Base-by-base conservation (phyloP, 768 basidiomycete genomes). In the Pisolithus microcarpus region DNA sequence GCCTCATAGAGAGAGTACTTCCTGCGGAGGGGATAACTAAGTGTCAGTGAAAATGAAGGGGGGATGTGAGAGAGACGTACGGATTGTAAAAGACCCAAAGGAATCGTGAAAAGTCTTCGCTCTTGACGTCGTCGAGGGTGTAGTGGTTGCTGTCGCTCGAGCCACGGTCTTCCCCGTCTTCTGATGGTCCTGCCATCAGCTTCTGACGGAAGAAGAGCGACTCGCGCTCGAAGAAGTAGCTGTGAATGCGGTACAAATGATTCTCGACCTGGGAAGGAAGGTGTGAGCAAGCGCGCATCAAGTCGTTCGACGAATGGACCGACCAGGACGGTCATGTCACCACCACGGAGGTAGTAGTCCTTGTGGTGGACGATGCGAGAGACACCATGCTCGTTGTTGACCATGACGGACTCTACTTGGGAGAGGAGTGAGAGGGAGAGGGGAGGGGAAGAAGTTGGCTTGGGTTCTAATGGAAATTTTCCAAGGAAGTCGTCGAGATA, bases 1-100 rank as follows among this genome's bases (percentile, higher is more conserved):
- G 72, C 73, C 3, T 72, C 64, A 42, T 74, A 74, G 1, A 66
- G 42, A 0, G 69, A 72, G 53, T 71, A 69, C 64, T 61, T 65
- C 4, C 70, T 71, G 52, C 24, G 39, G 31, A 44, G 18, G 34
- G 50, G 15, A 19, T 46, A n/a, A 36, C 7, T 26, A 30, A 15
- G 24, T 26, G 30, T 3, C 15, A 11, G 31, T 46, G 16, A 19
- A 34, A n/a, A 26, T 36, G 30, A 6, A 26, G 21, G 31, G n/a
- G 9, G 2, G 2, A 49, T 9, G 10, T n/a, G n/a, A n/a, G n/a
- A 46, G 18, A 6, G n/a, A 69, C 79, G 49, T 53, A 84, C 83
- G 73, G 69, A 48, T 82, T 81, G 47, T 85, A 85, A 45, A 84
- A 81, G 0, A 84, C 73, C 78, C 77, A 83, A 0, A 82, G 62